phyloP scores from a whole-genome alignment of 75 land plant genomes.

The Azolla pinnata region DNA sequence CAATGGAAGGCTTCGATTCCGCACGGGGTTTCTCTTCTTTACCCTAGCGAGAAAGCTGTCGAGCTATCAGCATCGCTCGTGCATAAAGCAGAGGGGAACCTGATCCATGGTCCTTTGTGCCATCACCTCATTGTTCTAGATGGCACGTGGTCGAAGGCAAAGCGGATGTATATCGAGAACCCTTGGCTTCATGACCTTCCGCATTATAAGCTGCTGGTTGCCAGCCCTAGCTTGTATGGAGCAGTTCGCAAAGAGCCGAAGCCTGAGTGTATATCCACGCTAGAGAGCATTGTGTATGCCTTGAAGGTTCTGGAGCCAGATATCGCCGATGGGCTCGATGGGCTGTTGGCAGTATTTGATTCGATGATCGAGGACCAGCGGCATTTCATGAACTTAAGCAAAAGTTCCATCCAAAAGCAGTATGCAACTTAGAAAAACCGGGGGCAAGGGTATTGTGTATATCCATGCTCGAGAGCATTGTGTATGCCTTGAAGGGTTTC shows the following conservation, averaged over 20 bases:
- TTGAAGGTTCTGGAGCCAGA: conserved; percentile 55
- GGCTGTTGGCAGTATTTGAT: conserved; percentile 65
- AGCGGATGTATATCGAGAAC: conserved; percentile 72
- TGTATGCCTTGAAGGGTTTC: conserved; percentile 53
- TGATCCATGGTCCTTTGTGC: background rate
- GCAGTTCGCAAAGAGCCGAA: conserved; percentile 73
- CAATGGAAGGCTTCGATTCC: conserved; percentile 16
- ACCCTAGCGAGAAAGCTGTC: conserved; percentile 53
- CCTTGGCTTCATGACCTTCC: conserved; percentile 74
- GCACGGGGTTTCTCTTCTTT: conserved; percentile 56
- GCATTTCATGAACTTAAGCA: too few species aligned
- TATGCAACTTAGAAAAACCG: too few species aligned
- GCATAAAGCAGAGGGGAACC: too few species aligned
- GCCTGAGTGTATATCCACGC: conserved; percentile 74
- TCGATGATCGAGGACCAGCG: conserved; percentile 79
- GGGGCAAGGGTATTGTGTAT: too few species aligned
- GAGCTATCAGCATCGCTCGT: conserved; percentile 13
- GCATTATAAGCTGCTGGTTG: conserved; percentile 48
- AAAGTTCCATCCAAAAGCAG: too few species aligned
- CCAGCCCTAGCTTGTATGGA: conserved; percentile 50
- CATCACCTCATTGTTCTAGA: conserved; percentile 78
- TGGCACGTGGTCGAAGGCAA: conserved; percentile 92
- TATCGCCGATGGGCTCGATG: conserved; percentile 40
- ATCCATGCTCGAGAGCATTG: conserved; percentile 90
- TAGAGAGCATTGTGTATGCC: conserved; percentile 84